These are phyloP conservation scores for Claviceps sp. DNA, from an alignment of 2,329 filamentous ascomycete species.

Conservation along the genomic window DNA sequence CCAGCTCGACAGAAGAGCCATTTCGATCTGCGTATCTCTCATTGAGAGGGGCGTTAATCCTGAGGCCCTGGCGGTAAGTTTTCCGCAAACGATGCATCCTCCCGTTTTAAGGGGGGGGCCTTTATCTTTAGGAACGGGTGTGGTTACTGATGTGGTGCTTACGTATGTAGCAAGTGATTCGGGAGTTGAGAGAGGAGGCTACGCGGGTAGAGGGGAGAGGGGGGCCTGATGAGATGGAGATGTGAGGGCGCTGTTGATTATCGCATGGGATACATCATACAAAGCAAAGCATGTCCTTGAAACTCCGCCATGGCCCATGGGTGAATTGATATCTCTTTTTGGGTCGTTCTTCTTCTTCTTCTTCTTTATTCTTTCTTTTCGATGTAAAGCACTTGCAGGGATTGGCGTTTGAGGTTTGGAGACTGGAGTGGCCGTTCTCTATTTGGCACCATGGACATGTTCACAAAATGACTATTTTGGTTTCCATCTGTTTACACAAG, in stretches of 20 bases:
- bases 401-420: neutral
- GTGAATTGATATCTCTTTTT: too few species aligned
- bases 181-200: slow-evolving; percentile 44
- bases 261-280: too few species aligned
- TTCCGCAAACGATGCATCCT: too few species aligned
- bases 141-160: neutral
- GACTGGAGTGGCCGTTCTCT: neutral
- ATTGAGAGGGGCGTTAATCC: slow-evolving; percentile 97
- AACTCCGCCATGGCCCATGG: too few species aligned
- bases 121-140: neutral
- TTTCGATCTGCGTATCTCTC: slow-evolving; percentile 90
- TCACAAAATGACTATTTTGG: neutral
- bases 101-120: neutral
- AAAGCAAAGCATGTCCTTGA: too few species aligned
- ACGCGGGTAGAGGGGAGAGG: slow-evolving; percentile 30
- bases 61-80: slow-evolving; percentile 75
- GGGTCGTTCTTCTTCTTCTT: neutral
- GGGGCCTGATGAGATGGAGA: neutral
- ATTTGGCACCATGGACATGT: neutral
- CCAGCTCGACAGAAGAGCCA: slow-evolving; percentile 74
- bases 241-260: neutral
- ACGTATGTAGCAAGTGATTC: slow-evolving; percentile 38
- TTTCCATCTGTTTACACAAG: neutral
- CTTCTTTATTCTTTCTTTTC: neutral
- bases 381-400: neutral